These are phyloP conservation scores for Xylaria telfairii DNA, from an alignment of 495 filamentous ascomycete species.

Conservation along the genomic window DNA sequence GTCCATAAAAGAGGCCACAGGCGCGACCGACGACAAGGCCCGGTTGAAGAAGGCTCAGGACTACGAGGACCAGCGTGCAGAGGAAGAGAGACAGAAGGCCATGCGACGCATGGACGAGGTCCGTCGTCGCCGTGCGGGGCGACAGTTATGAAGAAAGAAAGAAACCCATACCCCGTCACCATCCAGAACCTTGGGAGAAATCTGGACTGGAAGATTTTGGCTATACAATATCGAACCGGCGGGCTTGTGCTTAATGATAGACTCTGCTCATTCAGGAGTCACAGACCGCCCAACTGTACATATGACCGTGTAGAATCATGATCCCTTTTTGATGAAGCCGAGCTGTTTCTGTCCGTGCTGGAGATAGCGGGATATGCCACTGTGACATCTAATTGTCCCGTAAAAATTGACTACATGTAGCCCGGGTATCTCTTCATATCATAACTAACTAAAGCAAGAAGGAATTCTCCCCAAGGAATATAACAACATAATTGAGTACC, in stretches of 20 bases:
- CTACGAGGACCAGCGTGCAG: constrained; percentile 54
- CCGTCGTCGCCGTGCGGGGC: constrained; percentile 30
- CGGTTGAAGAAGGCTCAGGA: constrained; percentile 42
- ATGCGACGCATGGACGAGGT: constrained; percentile 40
- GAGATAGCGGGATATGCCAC: background rate
- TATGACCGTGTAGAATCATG: constrained; percentile 11
- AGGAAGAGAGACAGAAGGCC: constrained; percentile 50
- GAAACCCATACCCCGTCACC: background rate
- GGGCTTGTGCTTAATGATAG: background rate
- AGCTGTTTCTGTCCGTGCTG: background rate
- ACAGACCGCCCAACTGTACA: background rate
- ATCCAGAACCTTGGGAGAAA: background rate
- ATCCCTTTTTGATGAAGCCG: background rate
- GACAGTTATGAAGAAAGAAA: constrained; percentile 15
- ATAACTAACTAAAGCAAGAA: background rate
- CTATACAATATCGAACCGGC: constrained; percentile 18
- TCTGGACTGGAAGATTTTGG: background rate
- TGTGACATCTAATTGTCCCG: background rate
- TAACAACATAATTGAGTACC: no score
- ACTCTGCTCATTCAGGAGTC: background rate
- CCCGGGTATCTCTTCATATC: no score
- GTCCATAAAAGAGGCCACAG: constrained; percentile 36
- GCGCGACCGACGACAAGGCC: constrained; percentile 46
- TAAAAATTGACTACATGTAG: background rate
- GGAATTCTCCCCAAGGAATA: background rate